phyloP scores from a whole-genome alignment of 2,329 filamentous ascomycete species.

The Diaporthe sp. region DNA sequence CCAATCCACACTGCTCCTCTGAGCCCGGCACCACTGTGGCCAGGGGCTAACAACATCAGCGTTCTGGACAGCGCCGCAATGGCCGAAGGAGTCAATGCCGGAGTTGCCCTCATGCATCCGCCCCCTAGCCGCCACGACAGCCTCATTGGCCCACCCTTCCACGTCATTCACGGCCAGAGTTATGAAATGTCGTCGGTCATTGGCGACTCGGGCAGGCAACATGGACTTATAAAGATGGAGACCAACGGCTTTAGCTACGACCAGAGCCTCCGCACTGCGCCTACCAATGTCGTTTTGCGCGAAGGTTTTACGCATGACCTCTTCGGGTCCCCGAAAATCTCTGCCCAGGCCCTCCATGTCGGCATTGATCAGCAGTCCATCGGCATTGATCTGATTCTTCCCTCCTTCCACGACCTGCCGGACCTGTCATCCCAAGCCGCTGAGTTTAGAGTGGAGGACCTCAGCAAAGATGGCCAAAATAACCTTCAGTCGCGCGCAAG shows the following conservation, averaged over 20 bases:
- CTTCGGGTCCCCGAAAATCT: slow-evolving; percentile 76
- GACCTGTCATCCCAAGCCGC: slow-evolving; percentile 59
- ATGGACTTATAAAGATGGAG: slow-evolving; percentile 84
- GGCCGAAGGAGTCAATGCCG: slow-evolving; percentile 64
- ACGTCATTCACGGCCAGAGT: slow-evolving; percentile 62
- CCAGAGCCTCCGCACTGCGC: slow-evolving; percentile 82
- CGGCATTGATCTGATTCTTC: slow-evolving; percentile 70
- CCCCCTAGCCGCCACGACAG: slow-evolving; percentile 80
- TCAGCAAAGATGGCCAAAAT: too few relatives aligned
- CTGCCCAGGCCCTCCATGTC: slow-evolving; percentile 83
- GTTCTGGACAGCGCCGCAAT: slow-evolving; percentile 84
- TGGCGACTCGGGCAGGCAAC: slow-evolving; percentile 72
- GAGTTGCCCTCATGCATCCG: slow-evolving; percentile 59
- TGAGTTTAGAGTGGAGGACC: slow-evolving; percentile 25
- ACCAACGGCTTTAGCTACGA: slow-evolving; percentile 77
- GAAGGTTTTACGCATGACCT: slow-evolving; percentile 75
- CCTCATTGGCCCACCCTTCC: slow-evolving; percentile 73
- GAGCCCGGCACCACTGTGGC: slow-evolving; percentile 74
- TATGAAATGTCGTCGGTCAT: slow-evolving; percentile 77
- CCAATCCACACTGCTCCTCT: slow-evolving; percentile 51
- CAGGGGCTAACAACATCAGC: slow-evolving; percentile 94
- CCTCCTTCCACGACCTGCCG: slow-evolving; percentile 66
- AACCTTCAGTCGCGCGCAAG: too few relatives aligned
- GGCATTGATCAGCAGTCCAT: slow-evolving; percentile 75
- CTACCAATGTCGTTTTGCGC: slow-evolving; percentile 70